Evolutionary conservation across 768 basidiomycete genomes (phyloP).

Genomic region (Panellus pusillus): DNA sequence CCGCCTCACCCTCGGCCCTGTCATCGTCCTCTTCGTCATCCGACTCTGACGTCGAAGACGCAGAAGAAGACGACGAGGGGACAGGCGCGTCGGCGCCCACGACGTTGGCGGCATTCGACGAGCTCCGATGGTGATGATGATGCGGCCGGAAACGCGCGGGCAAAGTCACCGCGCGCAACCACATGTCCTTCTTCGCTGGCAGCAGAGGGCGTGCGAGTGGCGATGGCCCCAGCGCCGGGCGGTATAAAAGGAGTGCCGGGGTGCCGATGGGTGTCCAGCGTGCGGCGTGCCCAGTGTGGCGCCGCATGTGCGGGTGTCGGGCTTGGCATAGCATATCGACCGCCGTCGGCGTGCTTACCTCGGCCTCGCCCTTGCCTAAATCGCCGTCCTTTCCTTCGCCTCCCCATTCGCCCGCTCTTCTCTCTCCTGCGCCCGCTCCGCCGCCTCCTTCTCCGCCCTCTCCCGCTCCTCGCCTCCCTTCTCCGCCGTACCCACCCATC

Average conservation of each 20-base stretch:
- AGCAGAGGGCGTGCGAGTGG: conserved; percentile 15
- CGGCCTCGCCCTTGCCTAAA: conserved; percentile 2
- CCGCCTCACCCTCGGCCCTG: neutral
- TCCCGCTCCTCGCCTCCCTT: conserved; percentile 58
- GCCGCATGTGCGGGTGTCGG: conserved; percentile 1
- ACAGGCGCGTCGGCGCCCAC: too few relatives aligned
- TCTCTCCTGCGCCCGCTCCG: conserved; percentile 35
- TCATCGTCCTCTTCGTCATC: conserved; percentile 3
- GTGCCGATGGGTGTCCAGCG: conserved; percentile 1
- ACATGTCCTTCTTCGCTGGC: conserved; percentile 28
- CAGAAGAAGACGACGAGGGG: too few relatives aligned
- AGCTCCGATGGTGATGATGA: conserved; percentile 29
- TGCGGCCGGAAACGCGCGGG: conserved; percentile 33
- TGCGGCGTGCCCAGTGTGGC: neutral
- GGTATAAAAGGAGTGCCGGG: neutral
- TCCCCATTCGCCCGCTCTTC: conserved; percentile 16
- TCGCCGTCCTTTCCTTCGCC: conserved; percentile 21
- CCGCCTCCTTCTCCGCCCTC: conserved; percentile 43
- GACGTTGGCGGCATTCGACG: conserved; percentile 20
- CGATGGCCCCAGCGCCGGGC: neutral
- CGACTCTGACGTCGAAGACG: neutral
- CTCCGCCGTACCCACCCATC: conserved; percentile 80
- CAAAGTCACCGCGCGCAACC: conserved; percentile 30
- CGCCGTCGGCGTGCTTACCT: neutral
- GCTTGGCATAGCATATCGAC: neutral